Evolutionary conservation across 805 yeast species (phyloP), one percentile per base, ranked within the genome.

Genomic region (Yarrowia divulgata): DNA sequence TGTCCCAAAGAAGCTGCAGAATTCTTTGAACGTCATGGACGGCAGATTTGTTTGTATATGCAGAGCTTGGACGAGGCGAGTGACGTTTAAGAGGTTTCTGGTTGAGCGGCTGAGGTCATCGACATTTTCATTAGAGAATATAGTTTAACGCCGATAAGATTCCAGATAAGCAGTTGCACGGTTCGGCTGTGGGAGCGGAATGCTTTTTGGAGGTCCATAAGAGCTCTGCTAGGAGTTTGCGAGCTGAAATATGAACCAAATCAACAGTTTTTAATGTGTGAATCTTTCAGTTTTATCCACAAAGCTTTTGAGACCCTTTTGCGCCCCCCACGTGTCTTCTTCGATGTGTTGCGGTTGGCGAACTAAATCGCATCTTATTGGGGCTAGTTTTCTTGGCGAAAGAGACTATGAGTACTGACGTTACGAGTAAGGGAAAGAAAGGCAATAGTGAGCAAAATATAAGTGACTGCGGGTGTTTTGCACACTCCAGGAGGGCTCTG

Each of bases 1-100:
- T 9, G 70, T 64, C 8, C 74, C 71, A 57, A 73, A 72, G 34
- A 68, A 60, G n/a, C 18, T 16, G 46, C 52, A n/a, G 40, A 45
- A 34, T 34, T 60, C 35, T 42, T 45, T 32, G 34, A 60, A 45
- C 45, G 45, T 54, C 60, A 54, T 54, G 60, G 42, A 10, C 3
- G 40, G 43, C 34, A 23, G 18, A 7, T 13, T 19, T 8, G 13
- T 18, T 54, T 0, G 29, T 23, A 13, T 16, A 3, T 4, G 45
- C 45, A 5, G 32, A 12, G 34, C 34, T 37, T 13, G 43, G 45
- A 12, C 18, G 60, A 19, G 18, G 18, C 23, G 34, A 14, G 23
- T 1, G 60, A 9, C 18, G 42, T 54, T 39, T 37, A 39, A 39
- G 16, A 29, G 10, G 18, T 32, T 45, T 34, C 18, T n/a, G 14